Evolutionary conservation across 345 rosid genomes (phyloP), one percentile per base, ranked within the genome.

Genomic region (Brassica juncea): DNA sequence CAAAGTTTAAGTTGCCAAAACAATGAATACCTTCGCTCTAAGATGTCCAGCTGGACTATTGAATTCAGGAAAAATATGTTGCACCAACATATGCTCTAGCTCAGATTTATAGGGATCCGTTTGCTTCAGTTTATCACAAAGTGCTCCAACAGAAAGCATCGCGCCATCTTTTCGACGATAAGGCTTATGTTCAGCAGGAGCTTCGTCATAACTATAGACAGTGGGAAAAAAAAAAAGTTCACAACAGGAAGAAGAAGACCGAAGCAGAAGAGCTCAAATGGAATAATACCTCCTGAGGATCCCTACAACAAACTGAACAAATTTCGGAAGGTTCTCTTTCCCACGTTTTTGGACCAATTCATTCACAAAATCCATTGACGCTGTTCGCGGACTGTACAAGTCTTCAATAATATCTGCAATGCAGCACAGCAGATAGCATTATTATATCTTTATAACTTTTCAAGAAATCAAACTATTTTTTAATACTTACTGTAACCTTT

Each of bases 111-210:
- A 93, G 2, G 99, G 99, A 57, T 93, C 99, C 19, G 90, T 92
- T 83, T 93, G 97, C 85, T 92, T 96, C 82, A 96, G 83, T 81
- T 90, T 93, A 83, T 96, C 99, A 87, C 95, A 96, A 75, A 96
- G 98, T 37, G 98, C 86, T 84, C 99, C 99, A 84, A 96, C 89
- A 72, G 99, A 95, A 81, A 96, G 99, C 80, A 96, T 82, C 12
- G 98, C 98, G 64, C 99, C 99, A 85, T 96, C 99, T 81, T 93
- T 96, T 81, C 91, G 98, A 19, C 93, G 88, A 81, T 88, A 91
- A 16, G 90, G 94, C 77, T 96, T 96, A 80, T 75, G 85, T 71
- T 96, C 93, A 12, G 82, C 72, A 0, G 94, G 93, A 32, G 93
- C 84, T 83, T 87, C 95, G 68, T 90, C 93, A 83, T 91, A 96